Evolutionary conservation across 2,329 filamentous ascomycete species (phyloP), one percentile per base, ranked within the genome.

Genomic region (Hirsutella thompsonii): DNA sequence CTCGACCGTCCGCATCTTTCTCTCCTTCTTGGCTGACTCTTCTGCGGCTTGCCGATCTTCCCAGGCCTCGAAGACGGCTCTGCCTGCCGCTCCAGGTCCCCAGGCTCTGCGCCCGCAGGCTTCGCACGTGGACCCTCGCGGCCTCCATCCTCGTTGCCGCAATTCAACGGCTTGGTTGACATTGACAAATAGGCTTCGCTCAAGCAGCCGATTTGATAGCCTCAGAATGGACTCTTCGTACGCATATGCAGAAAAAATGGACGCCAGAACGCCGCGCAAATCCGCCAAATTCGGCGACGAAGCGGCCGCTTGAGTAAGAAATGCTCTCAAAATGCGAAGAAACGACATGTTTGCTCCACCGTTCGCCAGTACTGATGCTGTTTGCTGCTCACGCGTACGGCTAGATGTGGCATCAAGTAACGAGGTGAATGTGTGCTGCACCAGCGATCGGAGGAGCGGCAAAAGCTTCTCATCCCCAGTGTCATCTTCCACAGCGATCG

Each of bases 161-260:
- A 92, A 72, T 41, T 74, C 70, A 8, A 83, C 77, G 5, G 87
- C 81, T 49, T 84, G 75, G 35, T 79, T 70, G 29, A 98, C 86
- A 47, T 85, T 82, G 33, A 83, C 75, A 53, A 96, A 98, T 5
- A 94, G 70, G 52, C 92, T 92, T 49, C 87, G 81, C 47, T 94
- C 89, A 0, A 98, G 70, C 42, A 98, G 78, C 4, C 82, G 74
- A 56, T 90, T 94, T 1, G 92, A 87, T 3, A 98, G 74, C 2
- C 75, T 72, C 18, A 98, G 72, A 14, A 98, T 84, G 0, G 84
- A 89, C 57, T 90, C 85, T 59, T 98, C 92, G 56, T 96, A 95
- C 0, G 88, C 82, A 57, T 98, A 98, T 0, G 92, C 90, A 0
- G 90, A 80, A 62, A 98, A 96, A 42, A 98, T 90, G 11, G 89